Conservation (phyloP, 1,284 basidiomycete genomes). For the Xanthoconium separans region DNA sequence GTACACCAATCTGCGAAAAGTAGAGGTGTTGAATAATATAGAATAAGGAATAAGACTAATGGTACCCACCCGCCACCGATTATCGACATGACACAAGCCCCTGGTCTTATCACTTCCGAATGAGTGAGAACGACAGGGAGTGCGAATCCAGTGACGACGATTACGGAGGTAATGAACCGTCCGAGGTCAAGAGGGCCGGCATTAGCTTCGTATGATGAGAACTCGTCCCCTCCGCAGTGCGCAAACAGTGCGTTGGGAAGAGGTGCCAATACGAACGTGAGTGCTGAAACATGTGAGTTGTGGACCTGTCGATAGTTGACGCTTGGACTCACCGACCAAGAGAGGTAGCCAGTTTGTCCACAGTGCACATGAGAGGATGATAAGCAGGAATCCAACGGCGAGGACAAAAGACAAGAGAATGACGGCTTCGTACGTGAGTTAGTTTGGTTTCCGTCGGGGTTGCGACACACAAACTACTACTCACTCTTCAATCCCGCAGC, state of each 20-base stretch:
- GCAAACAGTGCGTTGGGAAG: conserved; percentile 90
- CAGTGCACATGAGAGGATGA: conserved; percentile 96
- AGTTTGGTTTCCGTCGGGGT: not conserved
- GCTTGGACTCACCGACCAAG: conserved; percentile 80
- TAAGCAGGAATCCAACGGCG: conserved; percentile 93
- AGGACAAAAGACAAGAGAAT: conserved; percentile 95
- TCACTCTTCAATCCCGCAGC: conserved; percentile 35
- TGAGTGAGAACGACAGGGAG: conserved; percentile 92
- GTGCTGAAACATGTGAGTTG: conserved; percentile 49
- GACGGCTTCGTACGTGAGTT: conserved; percentile 58
- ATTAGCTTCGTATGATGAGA: conserved; percentile 63
- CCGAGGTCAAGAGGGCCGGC: conserved; percentile 76
- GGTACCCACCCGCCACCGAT: conserved; percentile 75
- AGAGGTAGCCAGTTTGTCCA: conserved; percentile 98
- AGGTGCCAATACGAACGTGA: conserved; percentile 94
- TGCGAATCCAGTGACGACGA: conserved; percentile 93
- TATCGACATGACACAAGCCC: conserved; percentile 93
- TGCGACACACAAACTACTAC: not conserved
- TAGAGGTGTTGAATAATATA: not conserved
- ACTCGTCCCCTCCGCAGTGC: conserved; percentile 86
- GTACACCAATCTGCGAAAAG: conserved; percentile 73
- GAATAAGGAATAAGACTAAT: not conserved
- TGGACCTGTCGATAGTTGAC: not conserved
- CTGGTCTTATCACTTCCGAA: conserved; percentile 81
- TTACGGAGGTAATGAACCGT: conserved; percentile 88